phyloP scores from a whole-genome alignment of 129 eudicot species.

The Smallanthus sonchifolius region DNA sequence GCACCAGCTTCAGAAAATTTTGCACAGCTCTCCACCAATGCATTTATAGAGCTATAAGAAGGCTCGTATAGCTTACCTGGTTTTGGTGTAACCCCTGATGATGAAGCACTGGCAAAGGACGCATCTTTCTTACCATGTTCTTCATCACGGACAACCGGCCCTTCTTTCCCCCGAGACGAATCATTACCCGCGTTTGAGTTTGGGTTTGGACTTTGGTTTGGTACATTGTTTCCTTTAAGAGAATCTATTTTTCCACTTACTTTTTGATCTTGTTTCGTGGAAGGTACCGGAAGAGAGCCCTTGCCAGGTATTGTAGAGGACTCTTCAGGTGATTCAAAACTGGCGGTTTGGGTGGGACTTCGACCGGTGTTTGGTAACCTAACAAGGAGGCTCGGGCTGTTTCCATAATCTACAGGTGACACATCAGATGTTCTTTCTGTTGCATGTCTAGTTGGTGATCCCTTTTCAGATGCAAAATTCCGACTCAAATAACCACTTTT shows the following conservation, averaged over 20 bases:
- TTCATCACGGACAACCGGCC: conserved; percentile 29
- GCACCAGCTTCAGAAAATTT: conserved; percentile 67
- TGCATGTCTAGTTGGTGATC: conserved; percentile 33
- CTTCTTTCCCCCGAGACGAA: conserved; percentile 41
- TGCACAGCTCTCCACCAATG: conserved; percentile 84
- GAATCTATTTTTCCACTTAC: conserved; percentile 31
- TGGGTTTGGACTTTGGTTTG: conserved; percentile 7
- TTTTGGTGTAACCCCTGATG: conserved; percentile 38
- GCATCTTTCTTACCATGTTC: conserved; percentile 32
- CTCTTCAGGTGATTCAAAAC: conserved; percentile 58
- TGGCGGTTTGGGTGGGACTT: conserved; percentile 51
- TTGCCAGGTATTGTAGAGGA: conserved; percentile 26
- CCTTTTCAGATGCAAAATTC: conserved; percentile 46
- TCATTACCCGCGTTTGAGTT: conserved; percentile 23
- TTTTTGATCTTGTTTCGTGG: conserved; percentile 46
- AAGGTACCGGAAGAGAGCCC: conserved; percentile 37
- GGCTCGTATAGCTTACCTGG: conserved; percentile 46
- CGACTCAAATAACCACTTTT: conserved; percentile 34
- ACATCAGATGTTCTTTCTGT: conserved; percentile 33
- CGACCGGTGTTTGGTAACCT: conserved; percentile 59
- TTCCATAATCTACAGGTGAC: conserved; percentile 44
- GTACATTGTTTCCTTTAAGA: conserved; percentile 17
- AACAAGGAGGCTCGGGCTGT: conserved; percentile 60
- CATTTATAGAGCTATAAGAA: conserved; percentile 77
- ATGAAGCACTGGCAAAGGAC: conserved; percentile 26